phyloP scores from a whole-genome alignment of 73 alveolate genomes.

The Durusdinium trenchii region DNA sequence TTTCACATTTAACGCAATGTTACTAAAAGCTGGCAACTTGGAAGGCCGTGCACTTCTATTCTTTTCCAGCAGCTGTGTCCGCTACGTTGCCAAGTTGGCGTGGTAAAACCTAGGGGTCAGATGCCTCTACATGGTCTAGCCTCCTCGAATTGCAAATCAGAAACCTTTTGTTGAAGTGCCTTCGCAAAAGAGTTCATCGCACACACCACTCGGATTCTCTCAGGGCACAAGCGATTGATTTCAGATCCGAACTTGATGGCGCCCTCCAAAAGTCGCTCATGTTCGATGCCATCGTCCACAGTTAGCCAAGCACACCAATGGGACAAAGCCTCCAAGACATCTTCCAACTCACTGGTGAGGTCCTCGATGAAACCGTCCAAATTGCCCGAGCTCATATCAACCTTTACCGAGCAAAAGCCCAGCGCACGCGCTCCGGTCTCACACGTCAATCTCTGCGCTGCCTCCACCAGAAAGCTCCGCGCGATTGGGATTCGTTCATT shows the following conservation, averaged over 20 bases:
- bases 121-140: neutral
- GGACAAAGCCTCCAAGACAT: neutral
- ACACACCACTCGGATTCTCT: neutral
- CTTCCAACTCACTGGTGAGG: neutral
- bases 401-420: neutral
- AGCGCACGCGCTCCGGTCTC: neutral
- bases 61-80: neutral
- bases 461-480: neutral
- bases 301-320: neutral
- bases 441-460: neutral
- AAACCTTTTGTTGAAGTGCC: neutral
- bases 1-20: neutral
- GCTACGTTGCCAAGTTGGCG: too few relatives aligned
- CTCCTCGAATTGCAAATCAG: neutral
- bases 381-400: neutral
- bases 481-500: neutral
- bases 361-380: neutral
- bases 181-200: neutral
- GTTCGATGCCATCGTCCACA: neutral
- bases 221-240: neutral
- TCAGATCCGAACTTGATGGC: neutral
- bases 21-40: neutral
- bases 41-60: neutral
- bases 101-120: neutral
- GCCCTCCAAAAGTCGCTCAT: neutral